phyloP scores from a whole-genome alignment of 495 filamentous ascomycete genomes.

The Xylaria flabelliformis region DNA sequence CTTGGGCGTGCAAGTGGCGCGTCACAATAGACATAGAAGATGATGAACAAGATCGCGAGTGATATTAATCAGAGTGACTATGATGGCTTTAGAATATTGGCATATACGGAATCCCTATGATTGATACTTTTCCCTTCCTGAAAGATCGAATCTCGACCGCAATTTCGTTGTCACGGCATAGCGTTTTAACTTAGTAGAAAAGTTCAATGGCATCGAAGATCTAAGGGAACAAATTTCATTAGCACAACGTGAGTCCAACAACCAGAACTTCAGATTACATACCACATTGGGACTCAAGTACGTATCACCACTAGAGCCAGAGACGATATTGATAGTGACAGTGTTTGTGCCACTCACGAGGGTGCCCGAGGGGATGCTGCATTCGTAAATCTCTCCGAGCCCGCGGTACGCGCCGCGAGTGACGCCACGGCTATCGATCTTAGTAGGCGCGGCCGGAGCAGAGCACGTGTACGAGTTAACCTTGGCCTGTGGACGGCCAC shows the following conservation, averaged over 20 bases:
- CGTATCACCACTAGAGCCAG: conserved; percentile 55
- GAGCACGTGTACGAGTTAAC: conserved; percentile 38
- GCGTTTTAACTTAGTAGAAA: conserved; percentile 38
- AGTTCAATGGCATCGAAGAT: conserved; percentile 58
- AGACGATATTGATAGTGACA: conserved; percentile 58
- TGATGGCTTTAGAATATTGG: background rate
- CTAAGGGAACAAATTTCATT: conserved; percentile 28
- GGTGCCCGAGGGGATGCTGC: conserved; percentile 52
- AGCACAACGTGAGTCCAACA: conserved; percentile 1
- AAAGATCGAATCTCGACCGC: background rate
- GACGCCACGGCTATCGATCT: conserved; percentile 59
- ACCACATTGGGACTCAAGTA: conserved; percentile 62
- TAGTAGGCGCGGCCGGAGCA: conserved; percentile 37
- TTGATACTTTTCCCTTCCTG: background rate
- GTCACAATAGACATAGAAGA: background rate
- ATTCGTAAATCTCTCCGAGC: conserved; percentile 58
- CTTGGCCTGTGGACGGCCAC: conserved; percentile 38
- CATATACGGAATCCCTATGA: too few relatives aligned
- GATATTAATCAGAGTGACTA: background rate
- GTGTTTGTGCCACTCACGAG: conserved; percentile 58
- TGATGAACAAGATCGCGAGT: background rate
- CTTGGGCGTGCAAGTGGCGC: too few relatives aligned
- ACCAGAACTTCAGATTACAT: conserved; percentile 32
- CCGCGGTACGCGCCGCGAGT: conserved; percentile 63
- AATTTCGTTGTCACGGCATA: background rate